Base-by-base conservation (phyloP, 2,329 filamentous ascomycete species). In the Aureobasidium lini region DNA sequence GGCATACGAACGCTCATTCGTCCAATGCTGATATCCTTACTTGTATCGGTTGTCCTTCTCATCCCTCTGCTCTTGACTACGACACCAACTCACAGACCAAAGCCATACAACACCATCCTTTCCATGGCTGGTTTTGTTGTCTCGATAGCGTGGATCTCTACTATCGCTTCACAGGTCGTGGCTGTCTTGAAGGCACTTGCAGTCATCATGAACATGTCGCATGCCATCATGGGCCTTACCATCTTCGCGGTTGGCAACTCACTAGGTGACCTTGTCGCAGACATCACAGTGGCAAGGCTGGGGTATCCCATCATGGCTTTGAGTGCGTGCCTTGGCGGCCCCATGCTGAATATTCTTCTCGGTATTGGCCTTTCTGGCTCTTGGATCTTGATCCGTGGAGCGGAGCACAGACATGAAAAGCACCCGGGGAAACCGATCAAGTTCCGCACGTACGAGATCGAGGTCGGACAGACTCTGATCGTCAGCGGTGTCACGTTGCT, bases 171-270 rank as follows among this genome's bases (percentile, higher is more conserved):
- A 37, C 93, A 99, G 76, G 94, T 99, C 5, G 94, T 99, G 5
- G 92, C 90, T 34, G 88, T 96, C 6, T 81, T 99, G 64, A 97
- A 99, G 75, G 88, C 94, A 0, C 79, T 97, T 50, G 94, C 94
- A 8, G 89, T 97, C 32, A 90, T 99, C 53, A 77, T 96, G 59
- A 87, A 89, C 68, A 99, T 99, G 70, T 94, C 88, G 15, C 94
- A 99, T 73, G 94, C 94, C 4, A 90, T 99, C 63, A 81, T 99
- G 10, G 94, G 94, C 1, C 81, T 99, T 54, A 99, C 94, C 15
- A 87, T 99, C 58, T 99, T 99, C 71, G 94, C 94, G 2, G 90
- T 96, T 36, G 94, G 94, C 31, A 99, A 99, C 73, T 95, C 90
- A 8, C 81, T 97, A 8, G 93, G 94, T 39, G 94, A 99, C 68